Evolutionary conservation across 441 rosid species (phyloP).

Genomic region (Euphorbia schlechtendalii): DNA sequence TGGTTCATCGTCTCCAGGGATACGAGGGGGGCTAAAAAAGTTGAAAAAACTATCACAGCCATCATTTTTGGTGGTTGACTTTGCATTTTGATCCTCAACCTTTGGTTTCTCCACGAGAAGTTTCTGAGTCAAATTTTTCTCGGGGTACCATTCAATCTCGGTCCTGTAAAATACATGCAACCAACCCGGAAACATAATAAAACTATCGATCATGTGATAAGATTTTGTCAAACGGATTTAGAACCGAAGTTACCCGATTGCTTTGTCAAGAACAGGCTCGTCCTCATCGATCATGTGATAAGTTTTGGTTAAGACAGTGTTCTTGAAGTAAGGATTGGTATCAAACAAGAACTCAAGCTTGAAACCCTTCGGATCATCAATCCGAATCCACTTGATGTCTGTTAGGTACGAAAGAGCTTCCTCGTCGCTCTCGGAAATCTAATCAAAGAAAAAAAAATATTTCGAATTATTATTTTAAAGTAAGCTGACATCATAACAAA

Average conservation of each 20-base stretch:
- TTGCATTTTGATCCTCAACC: conserved; percentile 80
- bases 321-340: conserved; percentile 73
- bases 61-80: conserved; percentile 76
- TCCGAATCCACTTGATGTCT: conserved; percentile 70
- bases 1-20: conserved; percentile 79
- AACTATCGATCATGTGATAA: background rate
- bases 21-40: conserved; percentile 85
- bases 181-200: background rate
- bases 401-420: conserved; percentile 72
- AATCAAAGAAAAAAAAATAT: conserved; percentile 5
- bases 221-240: background rate
- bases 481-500: background rate
- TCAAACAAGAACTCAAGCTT: conserved; percentile 82
- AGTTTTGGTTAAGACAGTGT: conserved; percentile 65
- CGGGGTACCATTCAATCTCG: conserved; percentile 86
- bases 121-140: conserved; percentile 80
- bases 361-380: conserved; percentile 83
- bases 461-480: background rate
- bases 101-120: conserved; percentile 74
- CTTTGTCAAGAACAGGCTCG: conserved; percentile 86
- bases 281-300: conserved; percentile 95
- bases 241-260: conserved; percentile 61
- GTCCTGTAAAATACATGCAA: conserved; percentile 38
- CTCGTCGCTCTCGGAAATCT: conserved; percentile 87
- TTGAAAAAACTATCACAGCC: conserved; percentile 86